Evolutionary conservation across 139 green algal species (phyloP), one percentile per base, ranked within the genome.

Genomic region (Chlorella sp.): DNA sequence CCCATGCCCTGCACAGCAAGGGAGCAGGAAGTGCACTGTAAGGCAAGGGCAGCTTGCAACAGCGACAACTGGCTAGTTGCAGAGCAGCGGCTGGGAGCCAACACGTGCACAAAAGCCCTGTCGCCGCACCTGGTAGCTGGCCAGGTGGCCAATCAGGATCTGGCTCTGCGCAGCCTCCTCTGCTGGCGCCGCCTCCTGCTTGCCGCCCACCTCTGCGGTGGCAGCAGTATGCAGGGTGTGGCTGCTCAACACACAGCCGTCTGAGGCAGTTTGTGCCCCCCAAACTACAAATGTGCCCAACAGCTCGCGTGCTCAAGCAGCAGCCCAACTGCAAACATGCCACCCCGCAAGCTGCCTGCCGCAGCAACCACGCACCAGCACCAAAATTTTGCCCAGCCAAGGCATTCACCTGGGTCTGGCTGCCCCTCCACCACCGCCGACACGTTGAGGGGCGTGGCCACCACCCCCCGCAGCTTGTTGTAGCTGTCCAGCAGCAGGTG

Each of bases 71-170:
- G 63, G 28, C 11, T n/a, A 38, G 28, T 23, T 28, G 21, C 63
- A 38, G 18, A 13, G 6, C 44, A 51, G 44, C 44, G 9, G n/a
- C n/a, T n/a, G n/a, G n/a, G n/a, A n/a, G n/a, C n/a, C n/a, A n/a
- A n/a, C n/a, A n/a, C n/a, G n/a, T n/a, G n/a, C n/a, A n/a, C n/a
- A n/a, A n/a, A n/a, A n/a, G n/a, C n/a, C n/a, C n/a, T n/a, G n/a
- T n/a, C n/a, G n/a, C n/a, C 34, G 55, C 41, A 38, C 73, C 73
- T 74, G 41, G 41, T 83, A 83, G 63, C 78, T 83, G 63, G 78
- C 78, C 39, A 83, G 78, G 63, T 83, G 78, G 11, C 78, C 78
- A 16, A 83, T 65, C 28, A 83, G 63, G 39, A 83, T 51, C 63
- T 75, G 78, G 63, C 78, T 83, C 57, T 57, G 9, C 30, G 6